Base-by-base conservation (phyloP, 225 moss, liverwort and hornwort genomes). In the Ulota crispa region DNA sequence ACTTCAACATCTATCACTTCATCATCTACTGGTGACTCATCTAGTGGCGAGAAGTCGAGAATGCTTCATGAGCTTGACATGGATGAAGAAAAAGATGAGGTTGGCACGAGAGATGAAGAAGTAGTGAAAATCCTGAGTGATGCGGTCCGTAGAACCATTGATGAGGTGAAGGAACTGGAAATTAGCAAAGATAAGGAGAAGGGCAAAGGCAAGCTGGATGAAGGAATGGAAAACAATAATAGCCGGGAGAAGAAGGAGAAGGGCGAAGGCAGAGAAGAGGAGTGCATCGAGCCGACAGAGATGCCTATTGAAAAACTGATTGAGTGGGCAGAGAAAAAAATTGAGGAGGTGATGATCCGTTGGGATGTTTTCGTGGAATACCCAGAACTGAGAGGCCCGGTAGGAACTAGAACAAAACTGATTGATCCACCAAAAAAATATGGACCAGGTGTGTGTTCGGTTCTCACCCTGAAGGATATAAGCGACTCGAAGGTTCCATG, bases 401-500 rank as follows among this genome's bases (percentile, higher is more conserved):
- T n/a, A n/a, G n/a, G 34, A 34, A 34, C 34, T 34, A 34, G 34
- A 34, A 47, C 70, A 70, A 70, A 70, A 43, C 23, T 2, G 13
- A 70, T 2, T 5, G 47, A 27, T 2, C 43, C 27, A 70, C 43
- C 70, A 70, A 26, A 47, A 13, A 47, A 1, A 27, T 8, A 8
- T 26, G 45, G 70, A 43, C 70, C 70, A n/a, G 43, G 28, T 70
- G 45, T 70, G 47, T 70, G 70, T 47, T 70, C 70, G 26, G 5
- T 45, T 24, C 70, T 70, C 24, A 5, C 70, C 23, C n/a, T 70
- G 8, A 70, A 70, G 47, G 70, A 70, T 12, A 70, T 70, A 26
- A 47, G 70, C 47, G 20, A 70, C 45, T 70, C 70, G 14, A 70
- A 47, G n/a, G 16, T 70, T 70, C 70, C 70, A 70, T 79, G 79